These are phyloP conservation scores for Brassica cretica DNA, from an alignment of 345 rosid genomes.

Conservation along the genomic window DNA sequence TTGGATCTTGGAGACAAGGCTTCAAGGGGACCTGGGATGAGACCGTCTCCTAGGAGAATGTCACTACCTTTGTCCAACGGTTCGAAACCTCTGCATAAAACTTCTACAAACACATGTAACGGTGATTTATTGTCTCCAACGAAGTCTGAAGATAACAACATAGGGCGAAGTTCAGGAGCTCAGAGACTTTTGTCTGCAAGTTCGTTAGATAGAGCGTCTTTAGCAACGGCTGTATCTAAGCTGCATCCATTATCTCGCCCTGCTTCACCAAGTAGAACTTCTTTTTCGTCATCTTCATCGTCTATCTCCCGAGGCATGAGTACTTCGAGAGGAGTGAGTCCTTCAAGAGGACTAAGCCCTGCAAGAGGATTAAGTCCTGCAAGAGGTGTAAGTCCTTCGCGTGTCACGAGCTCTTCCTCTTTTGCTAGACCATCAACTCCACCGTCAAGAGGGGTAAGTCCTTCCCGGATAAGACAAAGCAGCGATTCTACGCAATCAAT, in stretches of 20 bases:
- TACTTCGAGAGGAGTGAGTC: slow-evolving; percentile 54
- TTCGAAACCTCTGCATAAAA: slow-evolving; percentile 53
- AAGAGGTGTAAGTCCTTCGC: slow-evolving; percentile 62
- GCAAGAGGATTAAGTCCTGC: slow-evolving; percentile 77
- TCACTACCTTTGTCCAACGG: slow-evolving; percentile 48
- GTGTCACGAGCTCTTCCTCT: slow-evolving; percentile 32
- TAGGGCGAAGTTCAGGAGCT: slow-evolving; percentile 39
- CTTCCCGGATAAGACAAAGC: slow-evolving; percentile 72
- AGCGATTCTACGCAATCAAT: slow-evolving; percentile 50
- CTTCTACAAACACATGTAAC: slow-evolving; percentile 53
- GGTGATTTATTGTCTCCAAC: slow-evolving; percentile 47
- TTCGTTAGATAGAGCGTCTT: slow-evolving; percentile 53
- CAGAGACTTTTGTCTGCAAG: slow-evolving; percentile 50
- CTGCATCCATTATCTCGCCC: slow-evolving; percentile 60
- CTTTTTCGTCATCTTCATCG: slow-evolving; percentile 45
- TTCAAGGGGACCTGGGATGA: slow-evolving; percentile 48
- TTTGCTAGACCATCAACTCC: slow-evolving; percentile 68
- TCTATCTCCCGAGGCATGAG: slow-evolving; percentile 50
- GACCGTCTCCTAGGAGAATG: slow-evolving; percentile 55
- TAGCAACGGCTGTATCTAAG: slow-evolving; percentile 50
- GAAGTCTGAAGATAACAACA: slow-evolving; percentile 52
- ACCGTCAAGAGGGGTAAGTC: slow-evolving; percentile 77
- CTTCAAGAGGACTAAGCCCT: slow-evolving; percentile 56
- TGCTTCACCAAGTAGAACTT: slow-evolving; percentile 68
- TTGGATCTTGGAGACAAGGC: slow-evolving; percentile 63